A percentile compares a stretch with the other conserved stretches of the same genome.
Evolutionary conservation across 176 grass and related monocot genomes (phyloP).

Genomic region (Ananas comosus): DNA sequence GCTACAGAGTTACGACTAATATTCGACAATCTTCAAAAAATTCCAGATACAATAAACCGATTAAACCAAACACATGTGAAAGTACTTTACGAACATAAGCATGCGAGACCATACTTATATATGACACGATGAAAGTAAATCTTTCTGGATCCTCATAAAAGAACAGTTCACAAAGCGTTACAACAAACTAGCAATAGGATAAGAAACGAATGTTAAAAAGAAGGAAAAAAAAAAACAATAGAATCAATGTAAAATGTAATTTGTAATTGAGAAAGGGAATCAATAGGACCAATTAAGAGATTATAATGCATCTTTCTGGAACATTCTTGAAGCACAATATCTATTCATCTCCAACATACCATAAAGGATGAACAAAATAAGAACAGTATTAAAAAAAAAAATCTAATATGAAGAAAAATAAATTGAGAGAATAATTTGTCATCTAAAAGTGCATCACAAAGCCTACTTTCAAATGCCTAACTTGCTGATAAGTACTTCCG

Average conservation of each 20-base stretch:
- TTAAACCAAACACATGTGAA: too few species aligned
- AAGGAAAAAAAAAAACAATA: not conserved
- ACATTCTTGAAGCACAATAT: not conserved
- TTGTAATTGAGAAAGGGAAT: too few species aligned
- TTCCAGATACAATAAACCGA: too few species aligned
- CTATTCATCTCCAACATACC: not conserved
- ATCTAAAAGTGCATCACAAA: not conserved
- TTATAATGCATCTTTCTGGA: not conserved
- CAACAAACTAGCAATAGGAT: not conserved
- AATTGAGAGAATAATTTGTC: not conserved
- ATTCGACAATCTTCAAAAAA: not conserved
- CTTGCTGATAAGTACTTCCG: not conserved
- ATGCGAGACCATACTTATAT: not conserved
- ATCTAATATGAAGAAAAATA: not conserved
- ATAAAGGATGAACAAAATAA: not conserved
- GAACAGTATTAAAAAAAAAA: not conserved
- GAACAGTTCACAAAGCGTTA: not conserved
- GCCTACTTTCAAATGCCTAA: conserved; percentile 3
- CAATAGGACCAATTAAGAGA: not conserved
- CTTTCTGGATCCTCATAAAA: not conserved
- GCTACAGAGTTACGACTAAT: not conserved
- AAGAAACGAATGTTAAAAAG: not conserved
- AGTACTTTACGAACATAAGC: not conserved
- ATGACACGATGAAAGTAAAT: not conserved
- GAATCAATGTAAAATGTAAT: not conserved